phyloP scores from a whole-genome alignment of 257 asterid genomes.

The Eucommia ulmoides region DNA sequence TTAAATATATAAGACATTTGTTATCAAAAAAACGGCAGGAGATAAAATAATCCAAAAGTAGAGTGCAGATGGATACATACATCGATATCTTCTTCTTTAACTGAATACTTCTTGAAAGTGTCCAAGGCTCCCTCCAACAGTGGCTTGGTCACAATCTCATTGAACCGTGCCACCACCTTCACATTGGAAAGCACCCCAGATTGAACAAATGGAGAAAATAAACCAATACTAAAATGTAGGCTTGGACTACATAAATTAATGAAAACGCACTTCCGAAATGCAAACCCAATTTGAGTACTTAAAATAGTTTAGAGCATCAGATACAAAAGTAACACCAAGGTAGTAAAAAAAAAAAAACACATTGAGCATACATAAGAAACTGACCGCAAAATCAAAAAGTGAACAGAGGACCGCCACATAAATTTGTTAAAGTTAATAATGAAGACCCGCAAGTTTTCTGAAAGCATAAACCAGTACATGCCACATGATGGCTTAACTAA shows the following conservation, averaged over 20 bases:
- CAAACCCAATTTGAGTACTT: background rate
- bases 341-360: background rate
- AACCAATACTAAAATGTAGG: no score
- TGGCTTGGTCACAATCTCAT: constrained; percentile 76
- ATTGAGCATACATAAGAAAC: no score
- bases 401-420: no score
- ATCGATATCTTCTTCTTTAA: constrained; percentile 78
- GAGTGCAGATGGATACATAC: constrained; percentile 24
- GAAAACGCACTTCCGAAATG: no score
- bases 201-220: constrained; percentile 8
- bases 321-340: background rate
- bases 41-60: background rate
- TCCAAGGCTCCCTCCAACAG: constrained; percentile 89
- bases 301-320: no score
- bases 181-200: background rate
- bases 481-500: no score
- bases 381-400: no score
- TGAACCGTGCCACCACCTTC: constrained; percentile 95
- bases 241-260: no score
- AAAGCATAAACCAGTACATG: no score
- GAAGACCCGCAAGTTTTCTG: no score
- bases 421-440: no score
- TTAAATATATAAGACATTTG: background rate
- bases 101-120: constrained; percentile 72
- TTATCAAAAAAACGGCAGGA: background rate